Evolutionary conservation across 208 protist species (phyloP), one percentile per base, ranked within the genome.

Genomic region (Vickermania spadyakhi): DNA sequence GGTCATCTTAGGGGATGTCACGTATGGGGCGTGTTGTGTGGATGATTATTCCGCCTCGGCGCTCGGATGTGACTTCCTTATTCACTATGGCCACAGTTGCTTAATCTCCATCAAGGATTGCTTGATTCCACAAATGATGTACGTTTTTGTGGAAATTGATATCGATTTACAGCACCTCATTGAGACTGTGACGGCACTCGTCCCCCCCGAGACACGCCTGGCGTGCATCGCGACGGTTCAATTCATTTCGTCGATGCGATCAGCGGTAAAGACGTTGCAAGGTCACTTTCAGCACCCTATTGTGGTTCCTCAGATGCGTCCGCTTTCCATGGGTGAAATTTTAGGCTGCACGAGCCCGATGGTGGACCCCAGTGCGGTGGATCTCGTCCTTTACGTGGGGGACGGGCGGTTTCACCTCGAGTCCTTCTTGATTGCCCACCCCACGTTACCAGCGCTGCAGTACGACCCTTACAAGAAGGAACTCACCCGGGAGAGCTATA

Each of bases 21-120:
- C 97, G 0, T 99, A 99, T 75, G 98, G 98, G 14, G 98, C 98
- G 5, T 99, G 98, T 79, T 99, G 98, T 72, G 94, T 99, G 13
- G 98, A 99, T 68, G 98, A 99, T 69, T 98, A 93, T 60, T 91
- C 97, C 3, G 97, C 98, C 0, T 29, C 64, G 1, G 94, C 97
- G 5, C 75, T 99, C 4, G 97, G 96, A 26, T 95, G 93, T 41
- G 97, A 99, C 67, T 97, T 99, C 49, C 74, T 99, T 29, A 97
- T 99, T 36, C 98, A 99, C 71, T 99, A 99, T 69, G 98, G 97
- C 11, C 98, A 99, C 72, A 97, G 89, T 70, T 99, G 98, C 75
- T 81, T 99, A 4, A 92, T 96, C 57, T 90, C 88, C 36, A 93
- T 94, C 67, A 84, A 90, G 69, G 94, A 98, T 63, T 91, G 88